Base-by-base conservation (phyloP, 768 basidiomycete genomes). In the Psilocybe azurescens region DNA sequence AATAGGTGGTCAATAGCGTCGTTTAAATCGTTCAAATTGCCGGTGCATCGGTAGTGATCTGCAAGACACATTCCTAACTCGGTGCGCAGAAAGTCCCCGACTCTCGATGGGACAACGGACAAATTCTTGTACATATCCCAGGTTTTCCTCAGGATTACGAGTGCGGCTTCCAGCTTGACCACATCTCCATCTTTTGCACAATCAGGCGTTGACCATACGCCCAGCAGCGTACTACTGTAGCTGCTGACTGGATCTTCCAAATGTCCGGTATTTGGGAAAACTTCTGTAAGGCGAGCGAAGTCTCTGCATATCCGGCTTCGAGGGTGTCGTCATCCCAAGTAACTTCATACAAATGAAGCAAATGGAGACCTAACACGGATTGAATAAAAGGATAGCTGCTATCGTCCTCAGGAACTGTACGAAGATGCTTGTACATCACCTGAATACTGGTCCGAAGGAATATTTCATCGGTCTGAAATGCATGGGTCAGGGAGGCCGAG, bases 61-160 rank as follows among this genome's bases (percentile, higher is more conserved):
- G 49, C 20, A 18, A 58, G 57, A 28, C 57, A 58, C 13, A 49
- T 30, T 4, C 47, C 57, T 1, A 58, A 24, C n/a, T 58, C 57
- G 10, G 33, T 58, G 28, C 49, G 57, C 24, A 48, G 49, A 32
- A 58, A 49, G 3, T 20, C 47, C 49, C 10, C 51, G 7, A 49
- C 57, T 20, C 49, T 30, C 16, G 33, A 14, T 20, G 20, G 10
- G 49, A 36, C 16, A 13, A 13, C 57, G 9, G 36, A 3, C 11
- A 58, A 1, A 32, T 58, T n/a, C 32, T 58, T 58, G 47, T 51
- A 58, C n/a, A 58, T 50, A 20, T 51, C 20, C 57, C 57, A 50
- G 8, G 13, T 10, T 5, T 47, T 24, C 11, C 18, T 58, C 7
- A 58, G 49, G 11, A 51, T 36, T 2, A n/a, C 14, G 2, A 51